Percentiles rank a stretch among this genome's conserved stretches.
Conservation (phyloP, 805 yeast genomes). For the Ogataea dorogensis region DNA sequence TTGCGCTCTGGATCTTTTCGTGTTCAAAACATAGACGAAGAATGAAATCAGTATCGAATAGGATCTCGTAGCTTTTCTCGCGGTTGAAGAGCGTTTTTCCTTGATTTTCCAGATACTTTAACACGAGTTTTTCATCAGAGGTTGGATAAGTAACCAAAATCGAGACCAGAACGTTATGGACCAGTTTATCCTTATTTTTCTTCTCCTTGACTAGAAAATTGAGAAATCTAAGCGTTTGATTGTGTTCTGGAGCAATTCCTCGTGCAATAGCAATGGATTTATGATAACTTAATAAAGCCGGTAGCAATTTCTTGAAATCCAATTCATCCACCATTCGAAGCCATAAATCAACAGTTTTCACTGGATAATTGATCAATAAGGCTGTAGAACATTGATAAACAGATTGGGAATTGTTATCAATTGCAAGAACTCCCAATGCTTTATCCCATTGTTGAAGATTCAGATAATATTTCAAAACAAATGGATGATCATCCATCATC, state of each 20-base stretch:
- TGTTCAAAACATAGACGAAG: slow-evolving; percentile 67
- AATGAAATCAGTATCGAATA: slow-evolving; percentile 71
- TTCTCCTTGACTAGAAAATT: slow-evolving; percentile 49
- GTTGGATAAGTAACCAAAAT: slow-evolving; percentile 54
- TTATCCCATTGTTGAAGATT: slow-evolving; percentile 70
- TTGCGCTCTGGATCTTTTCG: slow-evolving; percentile 61
- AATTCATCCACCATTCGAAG: slow-evolving; percentile 50
- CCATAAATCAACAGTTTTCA: slow-evolving; percentile 77
- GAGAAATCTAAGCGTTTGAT: slow-evolving; percentile 67
- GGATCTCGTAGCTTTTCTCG: slow-evolving; percentile 31
- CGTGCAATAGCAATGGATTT: slow-evolving; percentile 38
- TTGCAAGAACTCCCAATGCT: slow-evolving; percentile 58
- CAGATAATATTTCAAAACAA: slow-evolving; percentile 67
- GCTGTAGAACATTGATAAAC: slow-evolving; percentile 71
- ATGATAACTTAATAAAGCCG: slow-evolving; percentile 72
- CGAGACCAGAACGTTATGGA: slow-evolving; percentile 72
- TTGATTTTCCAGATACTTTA: slow-evolving; percentile 46
- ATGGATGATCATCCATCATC: slow-evolving; percentile 63
- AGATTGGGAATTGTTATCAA: slow-evolving; percentile 44
- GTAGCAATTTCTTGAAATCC: slow-evolving; percentile 64
- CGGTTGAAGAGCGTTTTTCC: slow-evolving; percentile 16
- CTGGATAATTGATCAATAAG: slow-evolving; percentile 65
- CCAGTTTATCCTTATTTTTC: slow-evolving; percentile 41
- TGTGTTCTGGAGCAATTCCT: slow-evolving; percentile 43
- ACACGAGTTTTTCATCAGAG: slow-evolving; percentile 44